Evolutionary conservation across 768 basidiomycete species (phyloP).

Genomic region (Leccinum boreale): DNA sequence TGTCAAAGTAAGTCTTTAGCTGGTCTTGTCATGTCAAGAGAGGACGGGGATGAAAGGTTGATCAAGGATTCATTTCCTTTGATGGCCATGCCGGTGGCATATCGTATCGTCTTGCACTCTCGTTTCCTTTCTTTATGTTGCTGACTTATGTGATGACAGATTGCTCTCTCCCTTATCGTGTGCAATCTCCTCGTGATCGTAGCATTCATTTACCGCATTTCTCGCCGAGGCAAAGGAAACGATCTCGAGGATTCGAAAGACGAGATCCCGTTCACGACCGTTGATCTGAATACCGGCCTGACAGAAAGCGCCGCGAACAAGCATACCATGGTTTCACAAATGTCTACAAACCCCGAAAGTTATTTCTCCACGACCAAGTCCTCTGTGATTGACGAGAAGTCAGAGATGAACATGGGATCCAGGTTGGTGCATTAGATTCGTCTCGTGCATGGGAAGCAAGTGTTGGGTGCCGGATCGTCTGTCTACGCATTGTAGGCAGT

Average conservation of each 20-base stretch:
- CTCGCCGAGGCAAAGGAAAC: background rate
- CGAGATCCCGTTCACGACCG: conserved; percentile 9
- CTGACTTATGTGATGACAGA: conserved; percentile 5
- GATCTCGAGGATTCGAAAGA: conserved; percentile 5
- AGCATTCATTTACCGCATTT: conserved; percentile 18
- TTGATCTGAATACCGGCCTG: conserved; percentile 9
- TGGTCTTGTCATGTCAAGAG: background rate
- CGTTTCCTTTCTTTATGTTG: too few relatives aligned
- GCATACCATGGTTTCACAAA: background rate
- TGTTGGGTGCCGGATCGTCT: background rate
- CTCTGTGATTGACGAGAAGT: background rate
- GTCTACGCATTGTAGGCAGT: background rate
- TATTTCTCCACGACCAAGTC: background rate
- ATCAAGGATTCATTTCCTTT: background rate
- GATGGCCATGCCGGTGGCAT: background rate
- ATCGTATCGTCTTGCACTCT: background rate
- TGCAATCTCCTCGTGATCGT: conserved; percentile 29
- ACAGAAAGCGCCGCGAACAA: conserved; percentile 1
- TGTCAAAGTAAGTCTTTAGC: conserved; percentile 16
- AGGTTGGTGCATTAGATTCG: background rate
- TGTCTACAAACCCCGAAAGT: background rate
- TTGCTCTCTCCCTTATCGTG: conserved; percentile 22
- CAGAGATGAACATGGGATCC: background rate
- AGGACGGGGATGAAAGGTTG: too few relatives aligned
- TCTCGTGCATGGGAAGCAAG: background rate